A percentile compares a stretch with the other conserved stretches of the same genome.
phyloP scores from a whole-genome alignment of 2,329 filamentous ascomycete species.

The Ophiostoma novo-ulmi region DNA sequence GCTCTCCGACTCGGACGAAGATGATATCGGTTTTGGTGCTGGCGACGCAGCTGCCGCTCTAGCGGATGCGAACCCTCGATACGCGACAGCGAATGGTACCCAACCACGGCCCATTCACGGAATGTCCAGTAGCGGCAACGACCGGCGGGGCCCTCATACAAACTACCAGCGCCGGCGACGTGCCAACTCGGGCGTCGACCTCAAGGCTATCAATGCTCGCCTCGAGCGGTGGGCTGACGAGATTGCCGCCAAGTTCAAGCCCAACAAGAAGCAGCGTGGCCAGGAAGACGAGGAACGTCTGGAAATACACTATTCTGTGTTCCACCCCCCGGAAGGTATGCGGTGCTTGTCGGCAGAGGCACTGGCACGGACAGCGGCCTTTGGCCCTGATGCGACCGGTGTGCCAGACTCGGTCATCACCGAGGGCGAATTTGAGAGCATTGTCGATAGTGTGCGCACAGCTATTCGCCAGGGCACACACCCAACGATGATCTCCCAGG shows the following conservation, averaged over 20 bases:
- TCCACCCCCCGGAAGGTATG: slow-evolving; percentile 85
- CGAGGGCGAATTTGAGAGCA: slow-evolving; percentile 71
- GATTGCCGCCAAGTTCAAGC: slow-evolving; percentile 95
- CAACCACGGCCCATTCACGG: slow-evolving; percentile 34
- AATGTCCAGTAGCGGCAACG: slow-evolving; percentile 33
- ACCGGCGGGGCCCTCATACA: slow-evolving; percentile 10
- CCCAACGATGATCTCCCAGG: slow-evolving; percentile 92
- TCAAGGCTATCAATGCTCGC: slow-evolving; percentile 95
- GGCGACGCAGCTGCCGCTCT: slow-evolving; percentile 34
- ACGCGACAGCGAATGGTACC: slow-evolving; percentile 10
- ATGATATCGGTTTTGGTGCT: slow-evolving; percentile 57
- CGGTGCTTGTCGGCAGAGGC: slow-evolving; percentile 71
- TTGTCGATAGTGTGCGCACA: slow-evolving; percentile 81
- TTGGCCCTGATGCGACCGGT: slow-evolving; percentile 38
- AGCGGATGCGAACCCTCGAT: slow-evolving; percentile 29
- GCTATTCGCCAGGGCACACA: slow-evolving; percentile 90
- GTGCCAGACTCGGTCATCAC: slow-evolving; percentile 40
- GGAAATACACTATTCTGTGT: slow-evolving; percentile 96
- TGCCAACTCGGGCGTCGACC: slow-evolving; percentile 86
- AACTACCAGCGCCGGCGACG: slow-evolving; percentile 30
- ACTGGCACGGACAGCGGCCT: slow-evolving; percentile 46
- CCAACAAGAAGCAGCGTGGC: slow-evolving; percentile 60
- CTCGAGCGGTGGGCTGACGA: slow-evolving; percentile 96
- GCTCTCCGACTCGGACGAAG: slow-evolving; percentile 61
- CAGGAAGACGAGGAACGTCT: slow-evolving; percentile 73